Conservation (phyloP, 495 filamentous ascomycete genomes). For the Xylaria flabelliformis region DNA sequence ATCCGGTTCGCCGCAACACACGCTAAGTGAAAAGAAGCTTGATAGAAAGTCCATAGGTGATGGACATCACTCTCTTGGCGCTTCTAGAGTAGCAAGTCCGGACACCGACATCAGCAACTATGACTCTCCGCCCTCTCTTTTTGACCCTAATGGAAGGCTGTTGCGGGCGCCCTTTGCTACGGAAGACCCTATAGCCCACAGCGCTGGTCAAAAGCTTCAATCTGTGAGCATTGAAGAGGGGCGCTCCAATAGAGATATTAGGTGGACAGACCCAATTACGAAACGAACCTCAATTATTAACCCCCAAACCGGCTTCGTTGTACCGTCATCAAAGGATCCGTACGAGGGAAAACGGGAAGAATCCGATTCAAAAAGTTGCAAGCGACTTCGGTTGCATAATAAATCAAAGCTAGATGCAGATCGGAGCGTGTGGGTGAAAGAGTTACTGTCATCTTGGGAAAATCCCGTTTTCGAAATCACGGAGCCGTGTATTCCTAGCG, state of each 20-base stretch:
- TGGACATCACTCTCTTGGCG: background rate
- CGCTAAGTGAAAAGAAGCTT: slow-evolving; percentile 7
- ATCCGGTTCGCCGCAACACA: slow-evolving; percentile 49
- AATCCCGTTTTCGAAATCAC: slow-evolving; percentile 48
- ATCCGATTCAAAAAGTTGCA: slow-evolving; percentile 1
- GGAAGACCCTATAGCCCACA: background rate
- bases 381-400: slow-evolving; percentile 7
- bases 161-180: slow-evolving; percentile 18
- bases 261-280: slow-evolving; percentile 74
- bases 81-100: background rate
- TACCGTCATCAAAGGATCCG: slow-evolving; percentile 25
- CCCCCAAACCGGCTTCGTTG: slow-evolving; percentile 65
- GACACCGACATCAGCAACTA: background rate
- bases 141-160: slow-evolving; percentile 17
- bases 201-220: background rate
- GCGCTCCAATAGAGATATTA: slow-evolving; percentile 47
- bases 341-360: slow-evolving; percentile 14
- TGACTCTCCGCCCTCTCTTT: background rate
- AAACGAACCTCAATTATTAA: slow-evolving; percentile 65
- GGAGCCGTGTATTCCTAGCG: slow-evolving; percentile 47
- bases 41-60: background rate
- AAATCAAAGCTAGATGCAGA: slow-evolving; percentile 29
- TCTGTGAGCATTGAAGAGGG: background rate
- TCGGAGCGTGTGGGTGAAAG: slow-evolving; percentile 47
- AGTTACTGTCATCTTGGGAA: slow-evolving; percentile 45